Evolutionary conservation across 345 rosid species (phyloP).

Genomic region (Eucalyptus paniculata): DNA sequence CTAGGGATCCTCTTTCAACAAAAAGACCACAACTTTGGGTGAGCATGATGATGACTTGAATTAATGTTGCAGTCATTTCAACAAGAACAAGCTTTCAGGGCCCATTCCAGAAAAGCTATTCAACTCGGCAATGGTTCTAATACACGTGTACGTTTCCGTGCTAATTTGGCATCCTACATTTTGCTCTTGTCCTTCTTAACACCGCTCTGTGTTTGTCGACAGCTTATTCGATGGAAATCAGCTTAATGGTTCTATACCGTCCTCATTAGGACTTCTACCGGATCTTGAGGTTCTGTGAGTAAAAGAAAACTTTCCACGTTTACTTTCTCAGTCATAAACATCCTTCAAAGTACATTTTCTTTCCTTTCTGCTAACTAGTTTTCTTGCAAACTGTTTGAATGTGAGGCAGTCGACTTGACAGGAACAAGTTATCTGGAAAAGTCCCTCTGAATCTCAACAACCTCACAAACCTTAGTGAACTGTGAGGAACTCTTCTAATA

Average conservation of each 20-base stretch:
- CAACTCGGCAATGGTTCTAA: conserved; percentile 64
- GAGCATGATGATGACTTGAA: not conserved
- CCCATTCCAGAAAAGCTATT: conserved; percentile 61
- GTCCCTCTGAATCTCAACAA: conserved; percentile 63
- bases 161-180: not conserved
- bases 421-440: conserved; percentile 55
- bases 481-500: conserved; percentile 30
- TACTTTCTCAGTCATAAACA: not conserved
- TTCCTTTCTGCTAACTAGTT: not conserved
- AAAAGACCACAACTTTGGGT: not conserved
- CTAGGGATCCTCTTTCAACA: not conserved
- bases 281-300: conserved; percentile 99
- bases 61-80: conserved; percentile 70
- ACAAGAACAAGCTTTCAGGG: conserved; percentile 90
- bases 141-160: conserved; percentile 65
- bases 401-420: conserved; percentile 73
- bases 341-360: not conserved
- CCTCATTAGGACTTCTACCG: conserved; percentile 56
- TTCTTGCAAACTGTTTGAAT: not conserved
- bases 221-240: conserved; percentile 85
- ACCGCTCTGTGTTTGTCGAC: not conserved
- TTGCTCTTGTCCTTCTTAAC: not conserved
- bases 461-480: conserved; percentile 62
- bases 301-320: not conserved
- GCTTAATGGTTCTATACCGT: conserved; percentile 60